These are phyloP conservation scores for Ustilago tritici DNA, from an alignment of 1,284 basidiomycete species.

Conservation along the genomic window DNA sequence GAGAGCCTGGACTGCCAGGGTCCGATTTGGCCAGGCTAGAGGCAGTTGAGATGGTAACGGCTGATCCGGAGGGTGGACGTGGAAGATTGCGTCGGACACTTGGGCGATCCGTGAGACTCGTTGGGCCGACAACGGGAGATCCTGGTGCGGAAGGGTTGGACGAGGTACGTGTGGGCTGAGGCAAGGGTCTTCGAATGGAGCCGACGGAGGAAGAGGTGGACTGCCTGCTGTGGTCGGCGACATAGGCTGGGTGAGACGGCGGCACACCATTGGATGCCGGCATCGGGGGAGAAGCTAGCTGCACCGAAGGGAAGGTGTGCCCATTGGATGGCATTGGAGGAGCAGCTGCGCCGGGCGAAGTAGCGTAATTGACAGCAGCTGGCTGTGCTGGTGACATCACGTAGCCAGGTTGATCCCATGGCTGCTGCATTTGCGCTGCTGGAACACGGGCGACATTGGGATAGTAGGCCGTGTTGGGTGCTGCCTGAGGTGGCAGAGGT, in stretches of 20 bases:
- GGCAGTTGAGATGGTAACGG: constrained; percentile 38
- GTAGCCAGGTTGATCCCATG: constrained; percentile 16
- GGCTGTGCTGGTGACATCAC: constrained; percentile 15
- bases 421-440: constrained; percentile 15
- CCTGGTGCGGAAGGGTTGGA: constrained; percentile 42
- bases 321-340: constrained; percentile 10
- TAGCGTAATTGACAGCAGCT: constrained; percentile 16
- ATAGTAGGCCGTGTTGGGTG: constrained; percentile 5
- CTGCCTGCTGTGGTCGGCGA: constrained; percentile 36
- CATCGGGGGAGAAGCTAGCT: constrained; percentile 22
- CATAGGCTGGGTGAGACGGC: constrained; percentile 21
- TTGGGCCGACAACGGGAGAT: constrained; percentile 24
- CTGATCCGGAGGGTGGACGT: constrained; percentile 34
- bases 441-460: constrained; percentile 8
- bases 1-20: constrained; percentile 32
- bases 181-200: constrained; percentile 42
- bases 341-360: constrained; percentile 5
- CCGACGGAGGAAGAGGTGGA: constrained; percentile 47
- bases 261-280: constrained; percentile 9
- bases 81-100: constrained; percentile 46
- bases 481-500: constrained; percentile 15
- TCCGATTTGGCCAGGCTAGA: constrained; percentile 22
- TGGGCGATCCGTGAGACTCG: constrained; percentile 25
- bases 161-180: constrained; percentile 44
- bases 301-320: constrained; percentile 16